These are phyloP conservation scores for Tulasnella sp. DNA, from an alignment of 768 basidiomycete species.

Conservation along the genomic window DNA sequence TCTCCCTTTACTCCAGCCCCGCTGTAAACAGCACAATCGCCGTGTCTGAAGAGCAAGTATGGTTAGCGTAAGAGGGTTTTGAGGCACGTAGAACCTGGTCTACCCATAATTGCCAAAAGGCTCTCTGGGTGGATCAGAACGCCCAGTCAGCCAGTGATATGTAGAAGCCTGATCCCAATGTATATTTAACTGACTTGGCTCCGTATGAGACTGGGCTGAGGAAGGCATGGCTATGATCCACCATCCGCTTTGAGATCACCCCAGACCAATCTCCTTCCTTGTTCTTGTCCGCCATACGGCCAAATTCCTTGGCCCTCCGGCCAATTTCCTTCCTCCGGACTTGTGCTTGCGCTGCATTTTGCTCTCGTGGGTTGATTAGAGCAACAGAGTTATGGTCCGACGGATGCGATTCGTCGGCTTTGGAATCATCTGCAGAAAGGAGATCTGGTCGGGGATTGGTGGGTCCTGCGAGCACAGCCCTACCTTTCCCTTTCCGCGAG, in stretches of 20 bases:
- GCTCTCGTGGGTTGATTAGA: constrained; percentile 7
- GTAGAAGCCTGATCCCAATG: no score
- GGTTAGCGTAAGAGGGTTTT: no score
- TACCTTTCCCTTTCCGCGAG: constrained; percentile 7
- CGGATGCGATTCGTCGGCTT: constrained; percentile 18
- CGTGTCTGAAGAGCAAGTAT: no score
- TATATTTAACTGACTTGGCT: neutral
- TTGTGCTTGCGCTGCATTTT: neutral
- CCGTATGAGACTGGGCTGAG: constrained; percentile 6
- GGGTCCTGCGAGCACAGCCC: neutral
- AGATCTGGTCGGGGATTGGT: constrained; percentile 18
- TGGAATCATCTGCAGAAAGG: constrained; percentile 13
- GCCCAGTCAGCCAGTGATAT: neutral
- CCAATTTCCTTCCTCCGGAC: neutral
- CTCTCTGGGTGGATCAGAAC: neutral
- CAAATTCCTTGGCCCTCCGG: constrained; percentile 10
- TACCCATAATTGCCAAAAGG: constrained; percentile 8
- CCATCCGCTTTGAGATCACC: constrained; percentile 3
- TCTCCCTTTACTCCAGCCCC: neutral
- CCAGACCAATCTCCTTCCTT: constrained; percentile 16
- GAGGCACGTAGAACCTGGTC: no score
- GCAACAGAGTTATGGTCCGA: constrained; percentile 18
- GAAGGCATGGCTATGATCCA: constrained; percentile 8
- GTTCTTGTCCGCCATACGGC: constrained; percentile 2
- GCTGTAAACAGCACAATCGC: neutral